These are phyloP conservation scores for Penicillium steckii DNA, from an alignment of 495 filamentous ascomycete species.

Conservation along the genomic window DNA sequence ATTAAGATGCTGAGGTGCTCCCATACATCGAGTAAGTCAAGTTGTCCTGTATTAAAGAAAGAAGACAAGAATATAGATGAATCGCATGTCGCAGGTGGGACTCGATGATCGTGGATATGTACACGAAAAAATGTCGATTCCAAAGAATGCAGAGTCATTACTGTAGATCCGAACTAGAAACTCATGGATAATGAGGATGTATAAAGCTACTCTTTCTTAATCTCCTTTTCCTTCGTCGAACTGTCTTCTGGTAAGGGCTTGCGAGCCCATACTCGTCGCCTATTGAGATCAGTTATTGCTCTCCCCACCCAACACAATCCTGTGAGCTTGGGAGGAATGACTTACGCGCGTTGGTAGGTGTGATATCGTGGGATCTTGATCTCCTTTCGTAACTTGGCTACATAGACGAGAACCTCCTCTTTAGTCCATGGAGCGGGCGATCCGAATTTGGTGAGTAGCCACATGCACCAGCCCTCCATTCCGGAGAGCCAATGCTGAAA, in stretches of 20 bases:
- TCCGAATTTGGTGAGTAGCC: slow-evolving; percentile 25
- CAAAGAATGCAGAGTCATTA: no score
- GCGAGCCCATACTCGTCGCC: slow-evolving; percentile 22
- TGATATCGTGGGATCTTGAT: slow-evolving; percentile 21
- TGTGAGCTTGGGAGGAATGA: background rate
- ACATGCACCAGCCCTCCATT: slow-evolving; percentile 27
- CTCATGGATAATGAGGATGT: background rate
- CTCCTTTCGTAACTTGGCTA: slow-evolving; percentile 17
- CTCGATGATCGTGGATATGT: background rate
- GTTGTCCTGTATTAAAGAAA: no score
- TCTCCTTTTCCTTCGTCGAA: background rate
- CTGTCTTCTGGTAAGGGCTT: slow-evolving; percentile 11
- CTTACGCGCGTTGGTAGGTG: slow-evolving; percentile 16
- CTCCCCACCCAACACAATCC: background rate
- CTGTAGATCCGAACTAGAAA: no score
- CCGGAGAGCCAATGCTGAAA: slow-evolving; percentile 52
- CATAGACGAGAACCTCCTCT: slow-evolving; percentile 25
- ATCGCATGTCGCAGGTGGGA: background rate
- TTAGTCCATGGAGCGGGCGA: slow-evolving; percentile 22
- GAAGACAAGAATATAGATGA: background rate
- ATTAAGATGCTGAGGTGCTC: no score
- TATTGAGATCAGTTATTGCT: background rate
- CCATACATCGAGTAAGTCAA: no score
- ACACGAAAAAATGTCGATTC: background rate
- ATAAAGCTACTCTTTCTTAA: background rate